Conservation (phyloP, 257 asterid species). For the Avicennia marina region DNA sequence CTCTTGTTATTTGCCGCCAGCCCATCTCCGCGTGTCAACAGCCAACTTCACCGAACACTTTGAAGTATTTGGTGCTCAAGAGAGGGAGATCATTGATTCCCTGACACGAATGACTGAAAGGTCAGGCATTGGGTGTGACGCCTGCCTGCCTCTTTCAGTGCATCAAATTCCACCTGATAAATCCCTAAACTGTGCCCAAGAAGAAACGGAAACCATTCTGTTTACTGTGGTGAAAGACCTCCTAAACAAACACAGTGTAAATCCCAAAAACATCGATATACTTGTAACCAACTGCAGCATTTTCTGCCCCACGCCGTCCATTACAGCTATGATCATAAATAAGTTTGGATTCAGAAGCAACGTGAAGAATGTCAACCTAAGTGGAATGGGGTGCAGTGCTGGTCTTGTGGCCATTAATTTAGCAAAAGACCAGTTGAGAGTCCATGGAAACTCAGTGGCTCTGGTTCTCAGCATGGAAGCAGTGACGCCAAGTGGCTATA, state of each 20-base stretch:
- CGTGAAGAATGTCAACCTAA: constrained; percentile 38
- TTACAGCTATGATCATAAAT: constrained; percentile 55
- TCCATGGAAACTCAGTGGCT: constrained; percentile 41
- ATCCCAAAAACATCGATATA: constrained; percentile 45
- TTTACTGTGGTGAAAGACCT: constrained; percentile 40
- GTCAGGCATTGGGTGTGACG: constrained; percentile 64
- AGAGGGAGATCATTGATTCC: constrained; percentile 39
- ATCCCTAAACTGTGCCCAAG: constrained; percentile 47
- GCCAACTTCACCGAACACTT: constrained; percentile 61
- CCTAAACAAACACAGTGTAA: constrained; percentile 26
- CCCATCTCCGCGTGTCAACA: constrained; percentile 45
- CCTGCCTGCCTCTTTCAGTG: constrained; percentile 46
- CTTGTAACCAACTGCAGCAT: constrained; percentile 50
- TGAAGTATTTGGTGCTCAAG: constrained; percentile 23
- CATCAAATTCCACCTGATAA: constrained; percentile 46
- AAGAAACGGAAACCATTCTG: constrained; percentile 40
- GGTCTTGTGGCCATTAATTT: constrained; percentile 47
- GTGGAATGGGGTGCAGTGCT: constrained; percentile 69
- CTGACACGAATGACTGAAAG: constrained; percentile 57
- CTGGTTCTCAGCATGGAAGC: constrained; percentile 48
- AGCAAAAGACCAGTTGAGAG: constrained; percentile 48
- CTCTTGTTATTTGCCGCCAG: constrained; percentile 58
- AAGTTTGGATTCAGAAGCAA: constrained; percentile 48
- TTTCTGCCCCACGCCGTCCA: constrained; percentile 55
- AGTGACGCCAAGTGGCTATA: constrained; percentile 40